Percentiles rank a stretch among this genome's conserved stretches.
Evolutionary conservation across 768 basidiomycete genomes (phyloP).

Genomic region (Asterophora parasitica): DNA sequence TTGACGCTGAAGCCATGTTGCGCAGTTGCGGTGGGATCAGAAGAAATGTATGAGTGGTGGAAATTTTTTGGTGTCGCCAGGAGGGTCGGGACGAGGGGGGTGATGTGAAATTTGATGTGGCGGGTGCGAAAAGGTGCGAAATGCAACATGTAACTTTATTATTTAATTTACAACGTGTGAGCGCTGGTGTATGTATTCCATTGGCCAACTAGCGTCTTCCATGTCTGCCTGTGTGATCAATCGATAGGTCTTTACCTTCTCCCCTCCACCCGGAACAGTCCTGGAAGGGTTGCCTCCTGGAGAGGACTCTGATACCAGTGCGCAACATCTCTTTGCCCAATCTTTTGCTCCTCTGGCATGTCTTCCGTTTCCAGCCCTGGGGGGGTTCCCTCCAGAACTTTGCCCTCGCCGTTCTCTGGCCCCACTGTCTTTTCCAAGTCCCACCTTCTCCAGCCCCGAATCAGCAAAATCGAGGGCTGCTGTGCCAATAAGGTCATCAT

Average conservation of each 20-base stretch:
- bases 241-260: constrained; percentile 10
- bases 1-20: constrained; percentile 12
- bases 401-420: constrained; percentile 12
- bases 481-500: constrained; percentile 43
- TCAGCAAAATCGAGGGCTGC: constrained; percentile 28
- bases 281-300: constrained; percentile 29
- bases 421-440: constrained; percentile 17
- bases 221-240: constrained; percentile 16
- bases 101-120: constrained; percentile 3
- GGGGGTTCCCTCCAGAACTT: constrained; percentile 13
- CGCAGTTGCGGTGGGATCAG: background rate
- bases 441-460: constrained; percentile 25
- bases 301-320: constrained; percentile 24
- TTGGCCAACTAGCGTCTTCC: too few relatives aligned
- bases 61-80: background rate
- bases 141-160: background rate
- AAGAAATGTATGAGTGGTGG: background rate
- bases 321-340: background rate
- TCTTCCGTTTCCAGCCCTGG: constrained; percentile 18
- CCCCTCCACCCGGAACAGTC: constrained; percentile 18
- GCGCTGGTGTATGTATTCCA: constrained; percentile 13
- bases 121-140: background rate
- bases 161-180: constrained; percentile 6
- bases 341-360: constrained; percentile 14
- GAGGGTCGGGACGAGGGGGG: background rate